A percentile compares a stretch with the other conserved stretches of the same genome.
These are phyloP conservation scores for Daldinia grandis DNA, from an alignment of 495 filamentous ascomycete species.

Conservation along the genomic window DNA sequence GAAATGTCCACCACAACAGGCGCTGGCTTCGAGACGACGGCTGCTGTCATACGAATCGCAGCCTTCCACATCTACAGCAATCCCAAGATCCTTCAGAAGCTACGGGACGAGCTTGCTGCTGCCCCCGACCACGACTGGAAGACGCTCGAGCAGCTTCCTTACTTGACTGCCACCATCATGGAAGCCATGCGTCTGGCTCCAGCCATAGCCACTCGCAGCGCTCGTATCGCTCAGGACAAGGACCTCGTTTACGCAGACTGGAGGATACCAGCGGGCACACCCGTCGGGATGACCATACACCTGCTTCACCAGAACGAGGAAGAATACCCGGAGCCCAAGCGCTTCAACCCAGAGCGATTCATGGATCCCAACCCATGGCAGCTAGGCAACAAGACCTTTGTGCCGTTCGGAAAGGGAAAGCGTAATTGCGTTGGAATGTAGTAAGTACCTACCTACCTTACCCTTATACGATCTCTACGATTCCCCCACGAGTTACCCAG, in stretches of 20 bases:
- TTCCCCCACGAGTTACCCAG: background rate
- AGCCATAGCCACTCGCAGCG: constrained; percentile 48
- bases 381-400: constrained; percentile 24
- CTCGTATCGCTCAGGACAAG: constrained; percentile 48
- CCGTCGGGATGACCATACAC: constrained; percentile 48
- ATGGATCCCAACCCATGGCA: constrained; percentile 32
- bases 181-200: constrained; percentile 51
- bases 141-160: constrained; percentile 48
- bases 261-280: constrained; percentile 56
- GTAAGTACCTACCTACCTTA: constrained; percentile 14
- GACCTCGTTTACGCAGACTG: constrained; percentile 53
- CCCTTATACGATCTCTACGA: background rate
- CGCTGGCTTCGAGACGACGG: constrained; percentile 48
- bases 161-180: constrained; percentile 47
- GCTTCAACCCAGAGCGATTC: constrained; percentile 55
- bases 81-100: constrained; percentile 30
- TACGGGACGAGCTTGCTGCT: constrained; percentile 39
- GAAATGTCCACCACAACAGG: constrained; percentile 42
- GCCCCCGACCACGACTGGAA: background rate
- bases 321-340: constrained; percentile 45
- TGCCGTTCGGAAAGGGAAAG: constrained; percentile 31
- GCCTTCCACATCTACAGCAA: constrained; percentile 42
- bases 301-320: constrained; percentile 45
- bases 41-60: constrained; percentile 37
- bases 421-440: constrained; percentile 34